phyloP scores from a whole-genome alignment of 2,329 filamentous ascomycete species.

The Aspergillus amoenus region DNA sequence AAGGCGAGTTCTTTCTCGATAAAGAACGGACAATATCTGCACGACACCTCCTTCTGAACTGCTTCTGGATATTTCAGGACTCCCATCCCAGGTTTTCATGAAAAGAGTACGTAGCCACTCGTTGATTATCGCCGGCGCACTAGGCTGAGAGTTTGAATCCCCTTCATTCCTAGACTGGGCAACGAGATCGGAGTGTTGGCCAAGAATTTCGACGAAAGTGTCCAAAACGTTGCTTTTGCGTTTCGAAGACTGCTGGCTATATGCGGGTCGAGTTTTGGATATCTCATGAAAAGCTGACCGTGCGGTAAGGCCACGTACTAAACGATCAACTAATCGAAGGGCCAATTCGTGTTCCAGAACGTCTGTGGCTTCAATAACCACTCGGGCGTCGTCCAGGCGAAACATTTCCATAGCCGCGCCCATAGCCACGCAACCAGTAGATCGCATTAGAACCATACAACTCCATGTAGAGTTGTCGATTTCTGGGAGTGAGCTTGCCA shows the following conservation, averaged over 20 bases:
- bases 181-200: slow-evolving; percentile 26
- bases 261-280: slow-evolving; percentile 36
- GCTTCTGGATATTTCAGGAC: slow-evolving; percentile 66
- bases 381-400: slow-evolving; percentile 26
- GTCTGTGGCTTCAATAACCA: slow-evolving; percentile 40
- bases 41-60: slow-evolving; percentile 75
- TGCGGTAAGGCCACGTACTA: slow-evolving; percentile 51
- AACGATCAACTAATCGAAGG: slow-evolving; percentile 49
- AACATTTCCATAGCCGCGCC: slow-evolving; percentile 37
- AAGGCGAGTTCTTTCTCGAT: slow-evolving; percentile 68
- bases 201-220: slow-evolving; percentile 36
- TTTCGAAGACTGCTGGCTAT: slow-evolving; percentile 28
- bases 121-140: slow-evolving; percentile 36
- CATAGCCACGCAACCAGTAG: slow-evolving; percentile 40
- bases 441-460: slow-evolving; percentile 43
- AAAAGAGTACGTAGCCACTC: slow-evolving; percentile 63
- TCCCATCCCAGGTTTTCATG: slow-evolving; percentile 77
- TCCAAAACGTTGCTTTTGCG: slow-evolving; percentile 35
- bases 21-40: slow-evolving; percentile 69
- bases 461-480: slow-evolving; percentile 39
- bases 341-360: slow-evolving; percentile 53
- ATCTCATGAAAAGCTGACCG: slow-evolving; percentile 52
- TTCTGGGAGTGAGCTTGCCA: slow-evolving; percentile 38
- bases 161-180: slow-evolving; percentile 7
- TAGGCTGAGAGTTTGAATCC: slow-evolving; percentile 17